Evolutionary conservation across 805 yeast genomes (phyloP).

Genomic region (Wickerhamomyces kurtzmanii): DNA sequence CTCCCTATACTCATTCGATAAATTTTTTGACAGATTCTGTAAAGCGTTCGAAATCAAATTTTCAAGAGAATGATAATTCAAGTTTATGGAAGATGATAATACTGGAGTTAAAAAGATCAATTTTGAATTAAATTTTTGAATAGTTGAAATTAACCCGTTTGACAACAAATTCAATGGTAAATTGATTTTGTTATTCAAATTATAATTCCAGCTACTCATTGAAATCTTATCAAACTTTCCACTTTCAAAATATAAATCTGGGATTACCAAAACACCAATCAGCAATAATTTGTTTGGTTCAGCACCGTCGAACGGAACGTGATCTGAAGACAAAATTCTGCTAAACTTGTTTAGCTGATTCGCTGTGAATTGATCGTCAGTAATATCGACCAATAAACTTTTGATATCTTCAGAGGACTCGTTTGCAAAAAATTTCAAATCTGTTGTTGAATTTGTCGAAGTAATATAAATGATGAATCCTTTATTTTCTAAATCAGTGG

Average conservation of each 20-base stretch:
- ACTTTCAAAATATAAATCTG: conserved; percentile 56
- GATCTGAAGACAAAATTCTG: conserved; percentile 39
- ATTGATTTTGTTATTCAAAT: conserved; percentile 33
- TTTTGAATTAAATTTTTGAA: conserved; percentile 39
- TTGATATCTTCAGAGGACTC: conserved; percentile 64
- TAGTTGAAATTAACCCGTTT: conserved; percentile 44
- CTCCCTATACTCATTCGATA: conserved; percentile 27
- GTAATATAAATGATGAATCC: conserved; percentile 80
- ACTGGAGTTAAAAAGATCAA: conserved; percentile 44
- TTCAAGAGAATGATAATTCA: conserved; percentile 61
- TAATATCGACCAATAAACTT: conserved; percentile 44
- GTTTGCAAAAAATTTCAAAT: conserved; percentile 34
- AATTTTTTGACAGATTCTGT: conserved; percentile 22
- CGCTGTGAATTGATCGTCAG: conserved; percentile 28
- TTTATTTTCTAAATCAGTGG: conserved; percentile 64
- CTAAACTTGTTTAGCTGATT: conserved; percentile 39
- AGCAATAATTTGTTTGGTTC: conserved; percentile 44
- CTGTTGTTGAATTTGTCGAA: conserved; percentile 22
- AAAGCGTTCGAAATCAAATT: conserved; percentile 39
- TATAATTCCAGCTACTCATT: conserved; percentile 38
- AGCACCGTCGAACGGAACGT: conserved; percentile 49
- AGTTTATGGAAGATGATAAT: conserved; percentile 39
- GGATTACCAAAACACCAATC: conserved; percentile 60
- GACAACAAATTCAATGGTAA: conserved; percentile 42
- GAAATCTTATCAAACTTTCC: conserved; percentile 58